Evolutionary conservation across 2,329 filamentous ascomycete genomes (phyloP).

Genomic region (Epichloe coenophiala): DNA sequence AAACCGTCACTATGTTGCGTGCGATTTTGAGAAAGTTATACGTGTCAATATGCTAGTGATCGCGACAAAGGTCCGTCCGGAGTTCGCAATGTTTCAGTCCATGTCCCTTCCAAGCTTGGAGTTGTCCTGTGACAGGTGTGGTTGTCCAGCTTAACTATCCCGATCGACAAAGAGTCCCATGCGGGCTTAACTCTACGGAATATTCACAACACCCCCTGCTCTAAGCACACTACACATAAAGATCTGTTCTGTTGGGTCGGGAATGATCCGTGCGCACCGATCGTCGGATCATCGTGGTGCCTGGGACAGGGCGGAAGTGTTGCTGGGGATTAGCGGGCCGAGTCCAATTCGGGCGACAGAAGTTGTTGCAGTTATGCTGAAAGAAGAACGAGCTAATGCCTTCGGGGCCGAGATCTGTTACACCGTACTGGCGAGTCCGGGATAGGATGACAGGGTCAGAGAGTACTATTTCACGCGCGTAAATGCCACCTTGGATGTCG

Average conservation of each 20-base stretch:
- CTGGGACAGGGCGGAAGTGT: background rate
- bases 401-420: slow-evolving; percentile 23
- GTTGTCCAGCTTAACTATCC: too few species aligned
- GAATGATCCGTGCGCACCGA: slow-evolving; percentile 2
- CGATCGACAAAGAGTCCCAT: too few species aligned
- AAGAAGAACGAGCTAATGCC: slow-evolving; percentile 28
- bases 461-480: slow-evolving; percentile 21
- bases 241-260: background rate
- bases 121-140: too few species aligned
- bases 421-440: slow-evolving; percentile 20
- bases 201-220: background rate
- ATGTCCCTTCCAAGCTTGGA: too few species aligned
- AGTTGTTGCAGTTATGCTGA: slow-evolving; percentile 21
- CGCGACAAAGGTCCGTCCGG: too few species aligned
- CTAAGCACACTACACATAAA: background rate
- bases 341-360: slow-evolving; percentile 13
- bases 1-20: too few species aligned
- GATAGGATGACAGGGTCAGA: slow-evolving; percentile 30
- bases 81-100: too few species aligned
- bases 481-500: slow-evolving; percentile 29
- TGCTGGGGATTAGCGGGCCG: slow-evolving; percentile 1
- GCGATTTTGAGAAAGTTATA: too few species aligned
- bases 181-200: too few species aligned
- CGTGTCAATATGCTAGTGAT: too few species aligned
- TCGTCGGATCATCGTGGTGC: slow-evolving; percentile 7